Evolutionary conservation across 164 flowering plant species (phyloP), one percentile per base, ranked within the genome.

Genomic region (Paratinospora sagittata): DNA sequence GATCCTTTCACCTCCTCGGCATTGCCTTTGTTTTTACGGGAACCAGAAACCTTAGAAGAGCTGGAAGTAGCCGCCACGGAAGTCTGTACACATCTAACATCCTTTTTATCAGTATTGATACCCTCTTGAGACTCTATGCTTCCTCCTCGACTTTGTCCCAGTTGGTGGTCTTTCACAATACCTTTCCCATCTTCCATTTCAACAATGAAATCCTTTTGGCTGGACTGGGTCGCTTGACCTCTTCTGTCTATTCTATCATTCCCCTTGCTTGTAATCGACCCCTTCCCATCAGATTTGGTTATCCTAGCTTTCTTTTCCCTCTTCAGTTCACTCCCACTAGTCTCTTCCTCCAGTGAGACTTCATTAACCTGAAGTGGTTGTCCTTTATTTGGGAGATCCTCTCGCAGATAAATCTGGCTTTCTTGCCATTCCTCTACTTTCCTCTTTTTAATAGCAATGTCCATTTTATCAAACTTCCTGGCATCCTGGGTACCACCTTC

Each of bases 11-110:
- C 63, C 73, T 90, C 98, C 72, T 81, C 88, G 69, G 75, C 70
- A 69, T 80, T 85, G 55, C 77, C 72, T 82, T 81, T 90, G 68
- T 79, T 79, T 78, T 79, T 91, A 72, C 77, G 86, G 23, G 99
- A 89, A 27, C 89, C 88, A 76, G 97, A 88, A 80, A 92, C 86
- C 84, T 90, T 92, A 16, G 97, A 95, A 65, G 97, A 91, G 82
- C 99, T 95, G 33, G 99, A 95, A 74, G 92, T 86, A 24, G 96
- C 93, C 12, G 92, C 96, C 30, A 78, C 63, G 55, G 88, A 79
- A 67, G 85, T 75, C 24, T 84, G 89, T 43, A 63, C 55, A 68
- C 79, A 70, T 69, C 83, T 83, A 60, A 73, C 72, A 72, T 89
- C 90, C 82, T 72, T 87, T 78, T 82, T 89, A 67, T 78, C 69